phyloP scores from a whole-genome alignment of 805 yeast species.

The Wickerhamomyces alni region DNA sequence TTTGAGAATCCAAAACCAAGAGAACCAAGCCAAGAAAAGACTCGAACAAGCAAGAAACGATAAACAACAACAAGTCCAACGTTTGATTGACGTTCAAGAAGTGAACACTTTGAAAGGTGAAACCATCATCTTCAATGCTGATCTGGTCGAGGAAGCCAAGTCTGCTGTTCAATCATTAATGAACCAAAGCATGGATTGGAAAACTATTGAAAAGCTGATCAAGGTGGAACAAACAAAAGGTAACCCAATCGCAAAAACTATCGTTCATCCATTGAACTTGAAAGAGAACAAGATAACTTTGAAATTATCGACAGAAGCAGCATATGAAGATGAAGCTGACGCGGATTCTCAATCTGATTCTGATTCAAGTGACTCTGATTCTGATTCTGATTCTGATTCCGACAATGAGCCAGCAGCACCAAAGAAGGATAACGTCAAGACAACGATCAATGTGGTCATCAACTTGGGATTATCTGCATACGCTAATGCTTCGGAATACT shows the following conservation, averaged over 20 bases:
- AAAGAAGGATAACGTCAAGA: conserved; percentile 2
- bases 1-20: conserved; percentile 67
- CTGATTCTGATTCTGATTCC: conserved; percentile 16
- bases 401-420: conserved; percentile 2
- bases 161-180: conserved; percentile 58
- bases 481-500: conserved; percentile 83
- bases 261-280: conserved; percentile 65
- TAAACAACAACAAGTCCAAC: conserved; percentile 61
- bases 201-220: conserved; percentile 72
- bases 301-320: conserved; percentile 41
- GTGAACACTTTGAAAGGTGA: conserved; percentile 65
- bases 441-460: conserved; percentile 47
- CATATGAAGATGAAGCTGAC: conserved; percentile 27
- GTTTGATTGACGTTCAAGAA: conserved; percentile 57
- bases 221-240: conserved; percentile 62
- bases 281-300: conserved; percentile 61
- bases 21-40: conserved; percentile 67
- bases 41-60: conserved; percentile 71
- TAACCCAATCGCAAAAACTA: conserved; percentile 55
- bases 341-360: conserved; percentile 26
- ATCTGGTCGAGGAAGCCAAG: conserved; percentile 66
- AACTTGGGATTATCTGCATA: conserved; percentile 70
- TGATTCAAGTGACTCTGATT: conserved; percentile 19
- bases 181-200: conserved; percentile 92
- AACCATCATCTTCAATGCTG: conserved; percentile 62